phyloP scores from a whole-genome alignment of 495 filamentous ascomycete genomes.

The Elasticomyces elasticus region DNA sequence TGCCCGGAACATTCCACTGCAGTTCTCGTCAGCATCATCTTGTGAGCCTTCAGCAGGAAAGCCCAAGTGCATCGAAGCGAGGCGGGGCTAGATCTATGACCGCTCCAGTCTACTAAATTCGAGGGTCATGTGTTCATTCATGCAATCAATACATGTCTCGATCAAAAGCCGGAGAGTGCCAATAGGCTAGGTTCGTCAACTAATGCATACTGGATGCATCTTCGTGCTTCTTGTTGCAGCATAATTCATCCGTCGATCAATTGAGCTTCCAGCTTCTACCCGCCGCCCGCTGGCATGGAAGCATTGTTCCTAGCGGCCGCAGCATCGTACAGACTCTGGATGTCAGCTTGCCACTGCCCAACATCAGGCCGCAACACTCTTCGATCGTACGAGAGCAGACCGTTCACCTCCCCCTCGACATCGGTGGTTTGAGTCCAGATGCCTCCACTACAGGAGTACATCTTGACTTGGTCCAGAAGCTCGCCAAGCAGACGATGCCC shows the following conservation, averaged over 20 bases:
- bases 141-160: no score
- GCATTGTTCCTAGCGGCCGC: constrained; percentile 27
- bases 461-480: constrained; percentile 46
- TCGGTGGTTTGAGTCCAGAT: constrained; percentile 62
- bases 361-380: constrained; percentile 42
- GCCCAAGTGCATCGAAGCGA: no score
- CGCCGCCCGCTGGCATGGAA: background rate
- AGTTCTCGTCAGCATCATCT: no score
- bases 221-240: no score
- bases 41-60: no score
- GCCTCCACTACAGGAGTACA: constrained; percentile 48
- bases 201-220: no score
- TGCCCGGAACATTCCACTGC: no score
- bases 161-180: no score
- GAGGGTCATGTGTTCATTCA: no score
- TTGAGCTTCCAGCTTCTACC: background rate
- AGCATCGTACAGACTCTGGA: constrained; percentile 48
- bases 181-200: no score
- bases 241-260: background rate
- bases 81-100: no score
- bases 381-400: constrained; percentile 58
- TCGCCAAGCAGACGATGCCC: constrained; percentile 43
- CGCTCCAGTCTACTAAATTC: no score
- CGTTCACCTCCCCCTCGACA: constrained; percentile 67
- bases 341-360: constrained; percentile 51